Percentiles rank a stretch among this genome's conserved stretches.
phyloP scores from a whole-genome alignment of 2,329 filamentous ascomycete genomes.

The Lasiodiplodia hormozganensis region DNA sequence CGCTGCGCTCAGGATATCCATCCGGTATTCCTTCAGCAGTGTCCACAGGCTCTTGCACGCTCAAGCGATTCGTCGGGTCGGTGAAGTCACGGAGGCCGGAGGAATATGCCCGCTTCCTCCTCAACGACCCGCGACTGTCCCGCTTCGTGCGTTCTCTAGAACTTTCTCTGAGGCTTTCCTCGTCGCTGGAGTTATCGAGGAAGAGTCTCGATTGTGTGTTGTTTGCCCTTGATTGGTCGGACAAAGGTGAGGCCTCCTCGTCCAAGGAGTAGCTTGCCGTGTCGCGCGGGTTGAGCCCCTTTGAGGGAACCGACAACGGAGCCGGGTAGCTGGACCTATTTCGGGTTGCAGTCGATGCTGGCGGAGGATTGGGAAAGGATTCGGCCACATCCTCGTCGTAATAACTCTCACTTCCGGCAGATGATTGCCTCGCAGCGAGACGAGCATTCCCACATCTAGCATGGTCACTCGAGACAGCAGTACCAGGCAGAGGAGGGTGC shows the following conservation, averaged over 20 bases:
- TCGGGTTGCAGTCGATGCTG: slow-evolving; percentile 44
- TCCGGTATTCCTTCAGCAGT: not conserved
- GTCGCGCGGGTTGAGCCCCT: not conserved
- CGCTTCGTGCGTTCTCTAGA: not conserved
- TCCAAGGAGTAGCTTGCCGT: slow-evolving; percentile 2
- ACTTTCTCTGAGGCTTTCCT: not conserved
- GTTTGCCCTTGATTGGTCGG: not conserved
- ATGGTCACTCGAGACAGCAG: slow-evolving; percentile 11
- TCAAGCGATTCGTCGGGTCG: not conserved
- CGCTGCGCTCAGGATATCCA: not conserved
- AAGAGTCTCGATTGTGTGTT: slow-evolving; percentile 16
- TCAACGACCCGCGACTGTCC: not conserved
- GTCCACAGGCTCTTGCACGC: not conserved
- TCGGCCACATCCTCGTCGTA: slow-evolving; percentile 62
- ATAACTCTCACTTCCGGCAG: slow-evolving; percentile 35
- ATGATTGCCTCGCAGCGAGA: slow-evolving; percentile 32
- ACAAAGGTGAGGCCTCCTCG: not conserved
- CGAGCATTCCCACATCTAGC: not conserved
- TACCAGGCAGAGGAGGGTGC: slow-evolving; percentile 10
- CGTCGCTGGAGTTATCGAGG: slow-evolving; percentile 16
- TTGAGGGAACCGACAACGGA: not conserved
- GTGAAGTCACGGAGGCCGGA: slow-evolving; percentile 10
- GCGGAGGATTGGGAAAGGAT: slow-evolving; percentile 21
- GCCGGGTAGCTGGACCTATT: slow-evolving; percentile 52
- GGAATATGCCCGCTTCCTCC: slow-evolving; percentile 7